Conservation (phyloP, 345 rosid species). For the Arabis alpina region DNA sequence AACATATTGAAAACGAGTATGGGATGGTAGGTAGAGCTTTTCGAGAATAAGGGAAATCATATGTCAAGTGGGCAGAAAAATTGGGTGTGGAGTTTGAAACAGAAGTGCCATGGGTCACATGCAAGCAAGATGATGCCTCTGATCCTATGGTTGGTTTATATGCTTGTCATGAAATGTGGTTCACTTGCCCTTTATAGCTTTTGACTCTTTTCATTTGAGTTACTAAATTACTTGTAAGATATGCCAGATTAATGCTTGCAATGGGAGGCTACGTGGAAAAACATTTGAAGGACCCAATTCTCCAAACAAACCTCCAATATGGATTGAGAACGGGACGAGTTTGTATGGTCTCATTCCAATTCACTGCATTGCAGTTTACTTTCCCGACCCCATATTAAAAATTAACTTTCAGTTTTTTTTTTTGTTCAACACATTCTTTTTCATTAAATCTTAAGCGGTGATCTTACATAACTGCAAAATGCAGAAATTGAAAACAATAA, state of each 20-base stretch:
- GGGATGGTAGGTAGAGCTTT: slow-evolving; percentile 58
- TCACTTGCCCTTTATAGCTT: neutral
- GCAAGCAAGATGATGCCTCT: slow-evolving; percentile 88
- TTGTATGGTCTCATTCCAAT: slow-evolving; percentile 49
- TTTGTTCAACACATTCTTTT: too few relatives aligned
- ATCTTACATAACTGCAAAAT: too few relatives aligned
- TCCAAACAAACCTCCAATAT: slow-evolving; percentile 78
- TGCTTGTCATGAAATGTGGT: slow-evolving; percentile 7
- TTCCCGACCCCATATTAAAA: neutral
- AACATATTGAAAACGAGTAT: slow-evolving; percentile 85
- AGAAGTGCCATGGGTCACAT: slow-evolving; percentile 92
- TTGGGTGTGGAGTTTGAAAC: slow-evolving; percentile 73
- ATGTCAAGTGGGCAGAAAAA: slow-evolving; percentile 75
- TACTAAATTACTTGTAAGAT: neutral
- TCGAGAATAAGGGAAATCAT: slow-evolving; percentile 57
- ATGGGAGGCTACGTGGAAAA: slow-evolving; percentile 77
- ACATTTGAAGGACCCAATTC: slow-evolving; percentile 82
- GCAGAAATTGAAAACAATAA: too few relatives aligned
- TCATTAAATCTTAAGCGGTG: too few relatives aligned
- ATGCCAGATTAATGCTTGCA: slow-evolving; percentile 76
- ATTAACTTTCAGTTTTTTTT: slow-evolving; percentile 9
- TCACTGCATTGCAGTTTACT: slow-evolving; percentile 17
- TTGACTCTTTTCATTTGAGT: neutral
- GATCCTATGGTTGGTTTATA: slow-evolving; percentile 70
- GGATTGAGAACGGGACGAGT: slow-evolving; percentile 94